Conservation (phyloP, 164 flowering plant species). For the Umbilicus rupestris region DNA sequence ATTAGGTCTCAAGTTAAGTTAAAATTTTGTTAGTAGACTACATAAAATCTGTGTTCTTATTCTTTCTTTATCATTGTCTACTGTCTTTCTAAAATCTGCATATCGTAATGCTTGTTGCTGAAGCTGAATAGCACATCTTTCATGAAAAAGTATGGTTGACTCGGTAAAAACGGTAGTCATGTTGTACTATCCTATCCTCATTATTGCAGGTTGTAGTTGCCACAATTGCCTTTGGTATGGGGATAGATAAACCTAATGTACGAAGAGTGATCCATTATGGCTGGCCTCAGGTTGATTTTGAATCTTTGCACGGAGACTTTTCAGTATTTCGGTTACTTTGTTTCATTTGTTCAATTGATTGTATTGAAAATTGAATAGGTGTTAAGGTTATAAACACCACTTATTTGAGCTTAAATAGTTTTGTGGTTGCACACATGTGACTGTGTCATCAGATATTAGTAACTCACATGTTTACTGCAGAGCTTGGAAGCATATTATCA, state of each 20-base stretch:
- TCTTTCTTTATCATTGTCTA: no score
- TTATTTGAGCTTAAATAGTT: not conserved
- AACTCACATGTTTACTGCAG: conserved; percentile 21
- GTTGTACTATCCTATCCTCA: not conserved
- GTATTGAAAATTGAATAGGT: not conserved
- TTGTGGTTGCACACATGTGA: not conserved
- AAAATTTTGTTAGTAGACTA: no score
- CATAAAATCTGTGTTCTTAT: no score
- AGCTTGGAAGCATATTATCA: conserved; percentile 95
- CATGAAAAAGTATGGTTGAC: no score
- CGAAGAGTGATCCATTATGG: conserved; percentile 90
- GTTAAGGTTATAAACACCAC: not conserved
- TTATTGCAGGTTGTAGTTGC: conserved; percentile 78
- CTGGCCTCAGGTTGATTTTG: conserved; percentile 77
- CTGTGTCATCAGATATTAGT: not conserved
- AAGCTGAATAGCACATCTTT: no score
- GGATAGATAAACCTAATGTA: conserved; percentile 84
- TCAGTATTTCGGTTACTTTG: no score
- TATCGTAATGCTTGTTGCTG: no score
- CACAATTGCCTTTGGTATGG: conserved; percentile 98
- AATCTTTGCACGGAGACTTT: not conserved
- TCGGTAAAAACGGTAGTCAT: not conserved
- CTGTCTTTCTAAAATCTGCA: no score
- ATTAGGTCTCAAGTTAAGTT: no score
- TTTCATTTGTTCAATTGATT: not conserved